Percentiles rank a stretch among this genome's conserved stretches.
phyloP scores from a whole-genome alignment of 441 rosid genomes.

The Rhodomyrtus psidioides region DNA sequence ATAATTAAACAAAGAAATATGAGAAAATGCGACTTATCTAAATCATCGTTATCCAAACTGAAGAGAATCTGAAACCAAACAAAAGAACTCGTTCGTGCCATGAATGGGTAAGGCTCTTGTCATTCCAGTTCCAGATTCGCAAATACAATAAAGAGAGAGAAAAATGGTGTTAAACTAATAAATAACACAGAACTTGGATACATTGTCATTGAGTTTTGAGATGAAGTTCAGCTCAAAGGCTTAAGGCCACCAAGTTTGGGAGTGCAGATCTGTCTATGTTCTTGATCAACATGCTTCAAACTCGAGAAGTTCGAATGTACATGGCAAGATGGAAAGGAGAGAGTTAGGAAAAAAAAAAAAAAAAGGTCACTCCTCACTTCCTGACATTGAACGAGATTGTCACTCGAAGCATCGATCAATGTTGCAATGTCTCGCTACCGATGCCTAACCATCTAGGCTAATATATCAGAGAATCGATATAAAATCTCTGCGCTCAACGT shows the following conservation, averaged over 20 bases:
- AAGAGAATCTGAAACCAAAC: not conserved
- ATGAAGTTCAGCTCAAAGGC: not conserved
- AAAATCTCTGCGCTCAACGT: not conserved
- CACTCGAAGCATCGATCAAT: not conserved
- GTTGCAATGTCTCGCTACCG: not conserved
- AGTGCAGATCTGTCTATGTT: not conserved
- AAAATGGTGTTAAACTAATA: not conserved
- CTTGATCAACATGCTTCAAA: not conserved
- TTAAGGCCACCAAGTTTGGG: not conserved
- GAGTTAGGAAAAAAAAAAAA: too few species aligned
- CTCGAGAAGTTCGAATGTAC: not conserved
- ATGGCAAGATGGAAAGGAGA: not conserved
- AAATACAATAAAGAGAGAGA: not conserved
- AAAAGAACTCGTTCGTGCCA: not conserved
- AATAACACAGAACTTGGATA: not conserved
- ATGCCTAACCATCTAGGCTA: not conserved
- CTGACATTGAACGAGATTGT: not conserved
- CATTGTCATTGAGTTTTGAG: not conserved
- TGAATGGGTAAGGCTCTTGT: not conserved
- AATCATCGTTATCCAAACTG: not conserved
- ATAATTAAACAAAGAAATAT: accelerated
- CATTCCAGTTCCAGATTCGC: not conserved
- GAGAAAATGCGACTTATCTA: not conserved
- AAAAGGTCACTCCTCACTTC: not conserved
- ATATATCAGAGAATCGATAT: not conserved